phyloP scores from a whole-genome alignment of 495 filamentous ascomycete species.

The Penicillium paxilli region DNA sequence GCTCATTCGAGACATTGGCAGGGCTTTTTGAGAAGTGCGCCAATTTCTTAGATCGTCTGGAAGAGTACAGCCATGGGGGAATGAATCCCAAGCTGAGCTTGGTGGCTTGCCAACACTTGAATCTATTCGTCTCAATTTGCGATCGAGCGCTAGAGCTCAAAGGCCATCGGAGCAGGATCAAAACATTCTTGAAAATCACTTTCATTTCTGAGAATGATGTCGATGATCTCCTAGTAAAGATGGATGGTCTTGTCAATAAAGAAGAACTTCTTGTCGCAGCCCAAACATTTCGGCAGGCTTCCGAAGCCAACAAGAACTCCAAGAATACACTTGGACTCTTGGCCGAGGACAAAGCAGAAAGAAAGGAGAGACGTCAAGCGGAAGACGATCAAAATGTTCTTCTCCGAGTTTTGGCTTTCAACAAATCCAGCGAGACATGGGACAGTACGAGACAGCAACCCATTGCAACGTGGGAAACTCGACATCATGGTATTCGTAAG shows the following conservation, averaged over 20 bases:
- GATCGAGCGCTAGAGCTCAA: background rate
- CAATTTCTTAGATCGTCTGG: background rate
- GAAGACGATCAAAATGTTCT: background rate
- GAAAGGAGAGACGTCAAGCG: background rate
- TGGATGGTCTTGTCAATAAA: too few species aligned
- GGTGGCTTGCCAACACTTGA: background rate
- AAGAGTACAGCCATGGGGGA: background rate
- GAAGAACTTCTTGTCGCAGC: too few species aligned
- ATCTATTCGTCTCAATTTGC: background rate
- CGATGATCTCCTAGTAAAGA: too few species aligned
- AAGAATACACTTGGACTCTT: too few species aligned
- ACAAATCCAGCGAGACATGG: constrained; percentile 1
- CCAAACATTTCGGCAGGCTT: too few species aligned
- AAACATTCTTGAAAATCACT: too few species aligned
- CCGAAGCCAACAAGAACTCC: too few species aligned
- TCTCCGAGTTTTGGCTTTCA: background rate
- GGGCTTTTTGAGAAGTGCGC: background rate
- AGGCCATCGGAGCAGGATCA: too few species aligned
- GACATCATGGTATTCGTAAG: constrained; percentile 1
- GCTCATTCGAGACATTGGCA: background rate
- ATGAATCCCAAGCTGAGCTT: background rate
- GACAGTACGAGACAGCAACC: background rate
- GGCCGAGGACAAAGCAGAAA: background rate
- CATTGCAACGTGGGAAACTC: background rate
- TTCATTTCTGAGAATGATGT: too few species aligned